Base-by-base conservation (phyloP, 78 protist genomes). In the Polysphondylium violaceum region DNA sequence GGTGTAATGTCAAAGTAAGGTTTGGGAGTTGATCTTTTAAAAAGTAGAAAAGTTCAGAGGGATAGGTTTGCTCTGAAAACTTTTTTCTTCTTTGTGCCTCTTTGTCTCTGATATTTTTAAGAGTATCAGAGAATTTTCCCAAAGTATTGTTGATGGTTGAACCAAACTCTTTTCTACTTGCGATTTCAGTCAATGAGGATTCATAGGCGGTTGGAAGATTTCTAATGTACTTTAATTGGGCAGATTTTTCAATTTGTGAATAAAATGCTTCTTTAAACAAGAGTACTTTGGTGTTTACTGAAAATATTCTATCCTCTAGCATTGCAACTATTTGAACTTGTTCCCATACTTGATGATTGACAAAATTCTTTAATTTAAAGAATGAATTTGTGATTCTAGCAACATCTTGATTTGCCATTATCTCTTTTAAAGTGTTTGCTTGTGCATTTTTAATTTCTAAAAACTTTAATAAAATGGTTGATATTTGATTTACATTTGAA, bases 111-210 rank as follows among this genome's bases (percentile, higher is more conserved):
- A 83, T 58, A 19, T 9, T 19, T 40, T 83, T 83, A 1, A 83
- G 35, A 6, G 90, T 69, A 21, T 83, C 81, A 19, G 69, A 9
- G 27, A 63, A 83, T 69, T 25, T 50, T 58, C 25, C 41, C 16
- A 83, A 50, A 36, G 64, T 51, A 23, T 17, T 29, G 9, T 43
- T n/a, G 2, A 83, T n/a, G 0, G 77, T 40, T 8, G 35, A 41
- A 4, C 90, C 90, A 58, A 83, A 69, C 33, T 69, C 55, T 43
- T 58, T 67, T 58, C 90, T 67, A 31, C 90, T 50, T 7, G 72
- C 29, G 21, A 65, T 83, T 43, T 83, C 90, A 29, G 25, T 53
- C 2, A 83, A 35, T n/a, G 90, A 73, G 1, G 67, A 76, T 58
- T 83, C 90, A 69, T 83, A 83, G 2, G 90, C 51, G 19, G 43